phyloP scores from a whole-genome alignment of 768 basidiomycete species.

The Boletus edulis region DNA sequence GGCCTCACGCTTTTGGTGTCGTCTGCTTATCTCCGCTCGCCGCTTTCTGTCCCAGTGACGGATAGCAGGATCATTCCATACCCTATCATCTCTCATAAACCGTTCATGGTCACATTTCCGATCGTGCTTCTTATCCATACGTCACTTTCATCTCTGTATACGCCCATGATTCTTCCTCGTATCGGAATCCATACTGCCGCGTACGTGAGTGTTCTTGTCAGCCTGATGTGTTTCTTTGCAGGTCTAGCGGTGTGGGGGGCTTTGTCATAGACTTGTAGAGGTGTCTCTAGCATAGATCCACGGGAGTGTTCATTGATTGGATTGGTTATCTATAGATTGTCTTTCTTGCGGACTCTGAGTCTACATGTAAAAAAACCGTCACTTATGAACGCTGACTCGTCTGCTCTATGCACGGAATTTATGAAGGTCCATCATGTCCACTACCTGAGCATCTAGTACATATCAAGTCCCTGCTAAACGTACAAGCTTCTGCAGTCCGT shows the following conservation, averaged over 20 bases:
- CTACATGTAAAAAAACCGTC: not conserved
- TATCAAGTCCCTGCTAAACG: not conserved
- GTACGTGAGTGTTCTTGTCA: constrained; percentile 64
- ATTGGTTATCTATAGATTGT: constrained; percentile 11
- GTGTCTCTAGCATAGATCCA: not conserved
- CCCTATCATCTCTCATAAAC: constrained; percentile 30
- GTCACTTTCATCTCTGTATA: constrained; percentile 60
- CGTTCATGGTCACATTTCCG: constrained; percentile 41
- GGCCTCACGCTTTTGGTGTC: constrained; percentile 55
- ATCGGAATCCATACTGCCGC: constrained; percentile 77
- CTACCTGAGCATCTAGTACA: not conserved
- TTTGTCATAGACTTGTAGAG: constrained; percentile 37
- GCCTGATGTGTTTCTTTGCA: constrained; percentile 67
- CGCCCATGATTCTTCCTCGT: constrained; percentile 62
- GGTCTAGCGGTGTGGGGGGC: constrained; percentile 74
- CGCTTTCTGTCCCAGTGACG: constrained; percentile 36
- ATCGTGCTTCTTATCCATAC: constrained; percentile 48
- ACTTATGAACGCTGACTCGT: not conserved
- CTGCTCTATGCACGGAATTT: too few species aligned
- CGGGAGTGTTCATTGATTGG: not conserved
- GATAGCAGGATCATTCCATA: constrained; percentile 15
- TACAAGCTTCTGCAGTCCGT: constrained; percentile 6
- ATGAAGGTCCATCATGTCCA: not conserved
- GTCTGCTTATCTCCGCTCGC: constrained; percentile 57
- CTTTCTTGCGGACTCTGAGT: not conserved